Evolutionary conservation across 2,329 filamentous ascomycete genomes (phyloP), one percentile per base, ranked within the genome.

Genomic region (Chaetoscypha palmicola): DNA sequence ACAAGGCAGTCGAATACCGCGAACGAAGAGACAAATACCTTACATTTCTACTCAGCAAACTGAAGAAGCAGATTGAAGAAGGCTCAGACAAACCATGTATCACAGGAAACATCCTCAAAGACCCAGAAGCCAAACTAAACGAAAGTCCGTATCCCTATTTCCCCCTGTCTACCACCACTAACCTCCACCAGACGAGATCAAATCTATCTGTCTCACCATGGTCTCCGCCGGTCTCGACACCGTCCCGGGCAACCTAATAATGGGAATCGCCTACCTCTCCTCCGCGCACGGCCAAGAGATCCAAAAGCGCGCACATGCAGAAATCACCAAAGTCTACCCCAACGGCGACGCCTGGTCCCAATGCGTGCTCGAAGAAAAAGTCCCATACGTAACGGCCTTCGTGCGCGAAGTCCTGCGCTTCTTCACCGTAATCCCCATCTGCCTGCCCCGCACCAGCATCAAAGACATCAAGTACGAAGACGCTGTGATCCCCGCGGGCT

Each of bases 151-250:
- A 31, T 11, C 4, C 9, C 16, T 8, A 16, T 19, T 5, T 33
- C 4, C 7, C 5, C 65, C 66, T 22, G 68, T 64, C 3, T 64
- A 63, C 28, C 50, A 63, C 4, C 64, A 63, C 47, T 73, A 30
- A 70, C 59, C 3, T 60, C 62, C 48, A 4, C 42, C 19, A 84
- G 82, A 77, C 10, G 86, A 90, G 62, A 72, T 90, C 38, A 87
- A 84, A 63, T 86, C 83, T 2, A 87, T 92, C 53, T 87, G 86
- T 60, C 65, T 92, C 19, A 88, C 84, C 19, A 89, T 91, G 77
- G 82, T 91, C 0, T 85, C 81, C 1, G 86, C 84, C 0, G 86
- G 86, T 14, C 74, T 91, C 12, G 86, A 92, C 59, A 92, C 86
- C 0, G 81, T 92, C 1, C 83, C 86, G 0, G 83, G 80, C 9